These are phyloP conservation scores for Dioszegia crocea DNA, from an alignment of 768 basidiomycete genomes.

Conservation along the genomic window DNA sequence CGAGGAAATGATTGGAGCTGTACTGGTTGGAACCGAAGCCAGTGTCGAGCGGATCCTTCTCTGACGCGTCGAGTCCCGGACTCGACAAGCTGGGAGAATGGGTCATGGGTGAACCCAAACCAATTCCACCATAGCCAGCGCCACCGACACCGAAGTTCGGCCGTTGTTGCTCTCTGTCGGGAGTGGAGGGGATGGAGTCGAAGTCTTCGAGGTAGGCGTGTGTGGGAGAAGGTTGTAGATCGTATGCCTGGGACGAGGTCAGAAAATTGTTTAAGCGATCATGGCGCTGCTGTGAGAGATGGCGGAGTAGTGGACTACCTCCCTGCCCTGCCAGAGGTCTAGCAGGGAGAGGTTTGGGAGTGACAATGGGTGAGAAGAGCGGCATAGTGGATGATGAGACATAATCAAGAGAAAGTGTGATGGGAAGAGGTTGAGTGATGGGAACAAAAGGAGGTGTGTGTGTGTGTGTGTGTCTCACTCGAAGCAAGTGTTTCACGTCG, in stretches of 20 bases:
- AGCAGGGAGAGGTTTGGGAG: background rate
- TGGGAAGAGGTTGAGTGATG: background rate
- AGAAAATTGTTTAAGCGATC: background rate
- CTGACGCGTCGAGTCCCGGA: constrained; percentile 12
- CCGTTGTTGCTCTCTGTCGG: constrained; percentile 13
- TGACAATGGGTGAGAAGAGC: background rate
- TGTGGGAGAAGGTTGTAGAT: constrained; percentile 31
- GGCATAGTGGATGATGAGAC: background rate
- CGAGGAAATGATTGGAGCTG: constrained; percentile 23
- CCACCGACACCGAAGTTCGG: constrained; percentile 13
- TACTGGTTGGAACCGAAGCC: constrained; percentile 28
- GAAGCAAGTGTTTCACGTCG: background rate
- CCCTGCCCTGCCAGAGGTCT: background rate
- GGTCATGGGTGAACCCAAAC: constrained; percentile 3
- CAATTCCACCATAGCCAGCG: background rate
- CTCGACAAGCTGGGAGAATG: constrained; percentile 16
- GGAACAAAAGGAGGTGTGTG: background rate
- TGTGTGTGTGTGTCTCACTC: background rate
- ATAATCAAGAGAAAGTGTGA: too few relatives aligned
- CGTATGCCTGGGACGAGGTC: constrained; percentile 1
- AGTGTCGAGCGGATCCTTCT: constrained; percentile 24
- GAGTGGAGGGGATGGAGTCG: constrained; percentile 26
- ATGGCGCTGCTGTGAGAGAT: background rate
- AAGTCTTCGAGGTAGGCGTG: constrained; percentile 41
- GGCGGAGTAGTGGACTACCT: background rate